Percentiles rank a stretch among this genome's conserved stretches.
Evolutionary conservation across 2,329 filamentous ascomycete species (phyloP).

Genomic region (Aspergillus tanneri): DNA sequence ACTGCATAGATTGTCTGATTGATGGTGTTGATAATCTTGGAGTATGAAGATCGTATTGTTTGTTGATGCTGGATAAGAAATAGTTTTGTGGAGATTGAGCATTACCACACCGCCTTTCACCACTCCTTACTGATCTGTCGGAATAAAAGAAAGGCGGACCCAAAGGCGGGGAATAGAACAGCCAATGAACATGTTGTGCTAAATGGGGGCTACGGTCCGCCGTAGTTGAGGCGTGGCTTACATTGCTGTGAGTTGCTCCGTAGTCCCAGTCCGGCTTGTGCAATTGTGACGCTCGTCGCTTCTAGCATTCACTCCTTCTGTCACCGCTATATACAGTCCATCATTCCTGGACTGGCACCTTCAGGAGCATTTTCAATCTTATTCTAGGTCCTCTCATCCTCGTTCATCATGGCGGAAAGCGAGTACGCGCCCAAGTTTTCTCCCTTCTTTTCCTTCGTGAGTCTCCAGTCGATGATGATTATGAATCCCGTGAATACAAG

Average conservation of each 20-base stretch:
- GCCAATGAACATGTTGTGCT: neutral
- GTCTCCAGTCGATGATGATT: constrained; percentile 26
- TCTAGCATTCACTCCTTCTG: neutral
- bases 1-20: too few species aligned
- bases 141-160: neutral
- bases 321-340: neutral
- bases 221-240: neutral
- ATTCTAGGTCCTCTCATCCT: neutral
- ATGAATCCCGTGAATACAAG: constrained; percentile 2
- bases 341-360: neutral
- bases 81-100: neutral
- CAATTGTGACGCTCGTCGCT: neutral
- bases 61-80: neutral
- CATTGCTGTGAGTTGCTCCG: neutral
- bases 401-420: constrained; percentile 45
- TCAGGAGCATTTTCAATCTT: neutral
- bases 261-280: neutral
- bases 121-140: neutral
- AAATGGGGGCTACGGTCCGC: neutral
- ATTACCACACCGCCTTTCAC: neutral
- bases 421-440: constrained; percentile 62
- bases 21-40: too few species aligned
- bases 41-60: too few species aligned
- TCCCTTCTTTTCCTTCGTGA: constrained; percentile 67
- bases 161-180: neutral